Conservation (phyloP, 2,329 filamentous ascomycete species). For the Clathrospora elynae region DNA sequence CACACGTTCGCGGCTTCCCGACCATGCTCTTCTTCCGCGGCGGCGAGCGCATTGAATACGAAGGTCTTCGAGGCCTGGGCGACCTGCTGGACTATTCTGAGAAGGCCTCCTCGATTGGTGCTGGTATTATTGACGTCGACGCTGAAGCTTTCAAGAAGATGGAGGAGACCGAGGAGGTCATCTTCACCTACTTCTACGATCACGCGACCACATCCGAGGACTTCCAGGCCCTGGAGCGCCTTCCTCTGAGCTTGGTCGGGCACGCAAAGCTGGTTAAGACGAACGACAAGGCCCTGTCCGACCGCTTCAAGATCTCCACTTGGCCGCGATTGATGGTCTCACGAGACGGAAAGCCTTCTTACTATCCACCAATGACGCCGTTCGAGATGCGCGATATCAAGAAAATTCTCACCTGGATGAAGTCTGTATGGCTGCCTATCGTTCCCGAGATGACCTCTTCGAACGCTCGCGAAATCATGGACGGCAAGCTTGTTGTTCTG, state of each 20-base stretch:
- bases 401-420: conserved; percentile 88
- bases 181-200: conserved; percentile 98
- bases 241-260: conserved; percentile 86
- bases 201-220: conserved; percentile 92
- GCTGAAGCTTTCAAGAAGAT: conserved; percentile 76
- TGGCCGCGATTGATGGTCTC: conserved; percentile 94
- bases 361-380: conserved; percentile 85
- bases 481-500: conserved; percentile 90
- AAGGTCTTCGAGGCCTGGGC: conserved; percentile 86
- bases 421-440: conserved; percentile 91
- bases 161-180: conserved; percentile 91
- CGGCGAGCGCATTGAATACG: conserved; percentile 89
- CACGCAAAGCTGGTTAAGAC: conserved; percentile 94
- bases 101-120: conserved; percentile 78
- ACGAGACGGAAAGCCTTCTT: conserved; percentile 84
- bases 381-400: conserved; percentile 89
- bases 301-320: conserved; percentile 92
- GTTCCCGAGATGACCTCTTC: conserved; percentile 90
- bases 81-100: conserved; percentile 87
- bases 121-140: conserved; percentile 81
- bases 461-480: conserved; percentile 94
- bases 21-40: conserved; percentile 93
- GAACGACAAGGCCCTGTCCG: conserved; percentile 72
- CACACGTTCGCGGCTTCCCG: conserved; percentile 77
- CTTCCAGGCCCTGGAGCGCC: conserved; percentile 82